phyloP scores from a whole-genome alignment of 2,329 filamentous ascomycete species.

The Hawksworthiomyces lignivorus region DNA sequence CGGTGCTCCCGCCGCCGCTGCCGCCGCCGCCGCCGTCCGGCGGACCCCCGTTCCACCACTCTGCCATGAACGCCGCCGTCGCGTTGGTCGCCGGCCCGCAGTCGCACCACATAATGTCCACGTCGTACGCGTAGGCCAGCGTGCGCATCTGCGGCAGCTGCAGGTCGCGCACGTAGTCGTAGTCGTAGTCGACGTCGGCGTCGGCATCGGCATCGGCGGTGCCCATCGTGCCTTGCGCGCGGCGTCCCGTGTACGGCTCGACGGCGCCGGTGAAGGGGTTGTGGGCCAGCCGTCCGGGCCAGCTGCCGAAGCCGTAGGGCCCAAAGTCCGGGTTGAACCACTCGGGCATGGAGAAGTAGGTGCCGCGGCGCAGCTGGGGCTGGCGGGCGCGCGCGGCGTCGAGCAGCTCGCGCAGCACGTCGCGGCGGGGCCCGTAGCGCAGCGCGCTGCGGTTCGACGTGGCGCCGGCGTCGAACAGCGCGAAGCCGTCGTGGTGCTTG shows the following conservation, averaged over 20 bases:
- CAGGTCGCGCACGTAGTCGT: slow-evolving; percentile 35
- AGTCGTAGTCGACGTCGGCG: slow-evolving; percentile 16
- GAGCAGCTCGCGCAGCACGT: slow-evolving; percentile 36
- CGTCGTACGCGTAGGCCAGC: slow-evolving; percentile 32
- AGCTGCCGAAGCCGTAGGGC: slow-evolving; percentile 33
- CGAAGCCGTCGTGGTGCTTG: slow-evolving; percentile 42
- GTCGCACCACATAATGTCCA: slow-evolving; percentile 45
- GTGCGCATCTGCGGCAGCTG: slow-evolving; percentile 39
- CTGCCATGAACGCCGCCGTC: slow-evolving; percentile 31
- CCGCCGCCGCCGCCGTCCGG: slow-evolving; percentile 13
- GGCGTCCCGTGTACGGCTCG: slow-evolving; percentile 35
- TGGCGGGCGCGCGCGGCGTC: slow-evolving; percentile 32
- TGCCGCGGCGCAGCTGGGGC: slow-evolving; percentile 33
- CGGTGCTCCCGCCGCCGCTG: slow-evolving; percentile 25
- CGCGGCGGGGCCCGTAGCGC: slow-evolving; percentile 32
- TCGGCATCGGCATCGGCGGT: slow-evolving; percentile 11
- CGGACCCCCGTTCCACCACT: slow-evolving; percentile 30
- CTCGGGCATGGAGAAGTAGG: slow-evolving; percentile 41
- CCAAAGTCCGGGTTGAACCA: slow-evolving; percentile 41
- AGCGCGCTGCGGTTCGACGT: slow-evolving; percentile 32
- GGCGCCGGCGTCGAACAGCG: slow-evolving; percentile 31
- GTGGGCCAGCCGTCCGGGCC: slow-evolving; percentile 28
- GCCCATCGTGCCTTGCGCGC: no score
- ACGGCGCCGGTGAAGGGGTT: slow-evolving; percentile 35
- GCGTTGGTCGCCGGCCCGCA: slow-evolving; percentile 32